Conservation (phyloP, 2,329 filamentous ascomycete species). For the Diaporthe amygdali region DNA sequence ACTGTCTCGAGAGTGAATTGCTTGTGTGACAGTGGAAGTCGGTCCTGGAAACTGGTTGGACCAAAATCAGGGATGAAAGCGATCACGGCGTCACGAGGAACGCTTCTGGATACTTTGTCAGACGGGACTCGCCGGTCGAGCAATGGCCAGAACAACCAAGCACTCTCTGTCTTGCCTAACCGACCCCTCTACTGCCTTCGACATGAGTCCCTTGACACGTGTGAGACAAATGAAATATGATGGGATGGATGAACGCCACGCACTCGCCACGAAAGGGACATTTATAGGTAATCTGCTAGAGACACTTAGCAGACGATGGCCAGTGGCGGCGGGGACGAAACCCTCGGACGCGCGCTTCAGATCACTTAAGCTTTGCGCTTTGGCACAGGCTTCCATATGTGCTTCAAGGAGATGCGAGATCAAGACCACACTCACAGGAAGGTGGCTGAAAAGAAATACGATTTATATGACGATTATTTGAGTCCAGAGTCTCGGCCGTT, state of each 20-base stretch:
- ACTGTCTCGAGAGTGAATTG: constrained; percentile 21
- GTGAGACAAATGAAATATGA: constrained; percentile 21
- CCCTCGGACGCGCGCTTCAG: not conserved
- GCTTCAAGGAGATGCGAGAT: not conserved
- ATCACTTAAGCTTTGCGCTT: not conserved
- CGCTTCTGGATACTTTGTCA: not conserved
- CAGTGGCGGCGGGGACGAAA: not conserved
- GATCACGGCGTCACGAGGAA: constrained; percentile 17
- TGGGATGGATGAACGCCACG: not conserved
- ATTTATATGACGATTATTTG: not conserved
- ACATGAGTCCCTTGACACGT: constrained; percentile 1
- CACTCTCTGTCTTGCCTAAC: constrained; percentile 2
- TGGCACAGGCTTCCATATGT: not conserved
- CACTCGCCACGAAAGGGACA: not conserved
- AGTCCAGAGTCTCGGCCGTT: constrained; percentile 10
- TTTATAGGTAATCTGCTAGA: not conserved
- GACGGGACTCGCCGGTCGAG: not conserved
- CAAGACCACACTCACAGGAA: not conserved
- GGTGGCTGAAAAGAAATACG: not conserved
- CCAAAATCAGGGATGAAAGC: constrained; percentile 5
- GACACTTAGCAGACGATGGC: not conserved
- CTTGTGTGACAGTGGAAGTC: constrained; percentile 12
- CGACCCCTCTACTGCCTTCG: not conserved
- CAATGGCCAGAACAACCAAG: not conserved
- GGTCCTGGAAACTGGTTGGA: constrained; percentile 14